Base-by-base conservation (phyloP, 306 rosid genomes). In the Cucumis hystrix region DNA sequence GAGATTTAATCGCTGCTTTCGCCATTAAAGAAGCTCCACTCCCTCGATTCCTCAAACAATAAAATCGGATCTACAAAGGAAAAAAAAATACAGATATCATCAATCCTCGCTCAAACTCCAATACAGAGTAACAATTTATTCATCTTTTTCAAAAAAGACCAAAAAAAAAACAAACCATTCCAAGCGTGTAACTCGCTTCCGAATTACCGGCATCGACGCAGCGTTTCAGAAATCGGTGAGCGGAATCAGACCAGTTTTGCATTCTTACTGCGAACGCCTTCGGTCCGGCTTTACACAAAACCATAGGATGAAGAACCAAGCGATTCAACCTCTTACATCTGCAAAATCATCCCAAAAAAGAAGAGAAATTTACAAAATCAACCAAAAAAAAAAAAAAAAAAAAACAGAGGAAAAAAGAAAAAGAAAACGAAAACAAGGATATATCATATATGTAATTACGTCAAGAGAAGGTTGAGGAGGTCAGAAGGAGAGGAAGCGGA, bases 171-270 rank as follows among this genome's bases (percentile, higher is more conserved):
- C 96, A 80, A 4, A 94, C 98, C 98, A 94, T 94, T 81, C 98
- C 98, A 66, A 94, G 97, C 79, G 88, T 88, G 74, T 86, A 91
- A 15, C 80, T 82, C 10, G 97, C 98, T 43, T 91, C 93, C 3
- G 74, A 55, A 87, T 84, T 94, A 40, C 98, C 97, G 70, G 96
- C 89, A 81, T 41, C 58, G 14, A 71, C 92, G 54, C 97, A 94
- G 14, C 41, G 87, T 62, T 73, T 85, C 39, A 94, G 82, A 52
- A 94, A 94, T 8, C 82, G 75, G 80, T 92, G 96, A 65, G 89
- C 85, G 5, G 60, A 45, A 0, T 90, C 96, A 0, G 87, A 89
- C 98, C 98, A 94, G 63, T 83, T 87, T 21, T 69, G 60, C 40
- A 90, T 85, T 43, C 62, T 83, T 0, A 94, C 13, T 3, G 84